phyloP scores from a whole-genome alignment of 306 rosid genomes.

The Adenanthera pavonina region DNA sequence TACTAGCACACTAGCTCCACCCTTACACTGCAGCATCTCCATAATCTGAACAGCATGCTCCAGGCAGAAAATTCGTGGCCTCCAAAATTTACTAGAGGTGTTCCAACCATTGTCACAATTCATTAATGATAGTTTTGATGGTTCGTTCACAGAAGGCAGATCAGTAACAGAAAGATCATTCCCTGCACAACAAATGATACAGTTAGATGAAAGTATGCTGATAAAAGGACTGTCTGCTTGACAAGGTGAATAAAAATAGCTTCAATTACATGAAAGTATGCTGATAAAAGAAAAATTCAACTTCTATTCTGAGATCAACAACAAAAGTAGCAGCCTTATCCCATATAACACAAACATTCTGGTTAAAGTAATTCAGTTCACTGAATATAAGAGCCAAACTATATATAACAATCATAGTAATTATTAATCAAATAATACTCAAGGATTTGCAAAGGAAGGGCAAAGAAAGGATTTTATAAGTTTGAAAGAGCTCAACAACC shows the following conservation, averaged over 20 bases:
- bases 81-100: slow-evolving; percentile 59
- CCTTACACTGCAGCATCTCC: slow-evolving; percentile 83
- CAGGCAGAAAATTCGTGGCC: slow-evolving; percentile 95
- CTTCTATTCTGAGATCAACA: not conserved
- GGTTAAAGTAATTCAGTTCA: slow-evolving; percentile 21
- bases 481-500: slow-evolving; percentile 16
- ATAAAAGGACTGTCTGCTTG: slow-evolving; percentile 18
- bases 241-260: slow-evolving; percentile 13
- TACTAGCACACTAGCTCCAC: slow-evolving; percentile 86
- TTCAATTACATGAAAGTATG: not conserved
- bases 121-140: slow-evolving; percentile 45
- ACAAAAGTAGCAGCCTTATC: not conserved
- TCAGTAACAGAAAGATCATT: slow-evolving; percentile 53
- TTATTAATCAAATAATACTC: slow-evolving; percentile 26
- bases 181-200: slow-evolving; percentile 58
- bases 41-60: slow-evolving; percentile 84
- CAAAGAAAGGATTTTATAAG: slow-evolving; percentile 25
- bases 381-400: slow-evolving; percentile 16
- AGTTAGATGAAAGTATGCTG: not conserved
- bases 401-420: slow-evolving; percentile 21
- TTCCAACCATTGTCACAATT: slow-evolving; percentile 58
- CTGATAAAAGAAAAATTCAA: not conserved
- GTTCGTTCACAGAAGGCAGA: slow-evolving; percentile 48
- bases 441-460: slow-evolving; percentile 25
- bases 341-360: not conserved